Evolutionary conservation across 805 yeast genomes (phyloP), one percentile per base, ranked within the genome.

Genomic region (Zygosaccharomyces gambellarensis): DNA sequence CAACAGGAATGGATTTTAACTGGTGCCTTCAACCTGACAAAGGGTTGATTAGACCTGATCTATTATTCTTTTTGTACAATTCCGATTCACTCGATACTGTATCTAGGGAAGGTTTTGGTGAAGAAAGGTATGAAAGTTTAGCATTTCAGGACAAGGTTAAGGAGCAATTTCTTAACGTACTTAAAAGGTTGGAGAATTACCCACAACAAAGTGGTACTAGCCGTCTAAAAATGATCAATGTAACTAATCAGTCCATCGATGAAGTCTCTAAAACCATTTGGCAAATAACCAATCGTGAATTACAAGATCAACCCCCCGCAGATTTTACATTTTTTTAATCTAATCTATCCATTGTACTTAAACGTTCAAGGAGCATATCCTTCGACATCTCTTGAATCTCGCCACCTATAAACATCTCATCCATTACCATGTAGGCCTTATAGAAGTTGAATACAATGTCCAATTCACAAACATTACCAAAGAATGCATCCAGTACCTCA

Each of bases 381-480:
- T 87, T 88, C 55, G 88, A 85, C 1, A 90, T 85, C 62, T 90
- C 96, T 63, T 86, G 89, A 10, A 90, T 74, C 65, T 94, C 97
- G 10, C 99, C 99, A 10, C 90, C 96, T 42, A 88, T 63, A 60
- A 85, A 88, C 64, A 94, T 77, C 67, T 90, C 97, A 65, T 94
- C 97, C 51, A 94, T 65, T 7, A 90, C 85, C 47, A 79, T 75
- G 65, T 90, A 87, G 10, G 88, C 83, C 65, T 85, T 88, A 73
- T 84, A 83, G 68, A 92, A 92, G 68, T 90, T 89, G 73, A 90
- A 94, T 19, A 94, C 95, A 49, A 94, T 76, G 65, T 92, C 98
- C 57, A 92, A 75, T 68, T 92, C 97, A 70, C 97, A 90, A 6
- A 92, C 98, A 60, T 83, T 89, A 55, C 89, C 85, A 61, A 92